A percentile compares a stretch with the other conserved stretches of the same genome.
phyloP scores from a whole-genome alignment of 2,329 filamentous ascomycete species.

The Colletotrichum coccodes region DNA sequence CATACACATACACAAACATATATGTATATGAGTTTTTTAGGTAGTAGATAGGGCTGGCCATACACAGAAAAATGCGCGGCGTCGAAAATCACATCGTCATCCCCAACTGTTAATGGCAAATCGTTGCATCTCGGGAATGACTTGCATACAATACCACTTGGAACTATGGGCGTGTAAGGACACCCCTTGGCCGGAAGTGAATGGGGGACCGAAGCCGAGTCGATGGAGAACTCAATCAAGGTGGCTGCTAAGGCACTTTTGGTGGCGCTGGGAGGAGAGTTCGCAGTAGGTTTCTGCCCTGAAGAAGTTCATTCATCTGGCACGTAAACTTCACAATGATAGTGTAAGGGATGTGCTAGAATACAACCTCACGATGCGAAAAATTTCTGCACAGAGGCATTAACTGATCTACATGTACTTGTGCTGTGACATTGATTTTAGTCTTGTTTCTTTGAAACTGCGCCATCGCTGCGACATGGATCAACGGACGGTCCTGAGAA shows the following conservation, averaged over 20 bases:
- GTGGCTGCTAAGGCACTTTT: not conserved
- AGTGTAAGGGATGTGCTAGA: not conserved
- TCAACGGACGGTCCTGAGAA: not conserved
- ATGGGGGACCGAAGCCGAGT: not conserved
- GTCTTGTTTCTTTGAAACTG: not conserved
- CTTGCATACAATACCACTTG: not conserved
- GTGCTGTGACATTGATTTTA: not conserved
- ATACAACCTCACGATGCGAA: not conserved
- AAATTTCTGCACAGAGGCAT: not conserved
- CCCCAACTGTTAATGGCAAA: not conserved
- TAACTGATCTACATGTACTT: not conserved
- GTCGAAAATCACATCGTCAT: too few relatives aligned
- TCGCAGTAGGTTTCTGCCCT: slow-evolving; percentile 1
- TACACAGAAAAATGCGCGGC: too few relatives aligned
- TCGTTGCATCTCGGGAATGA: not conserved
- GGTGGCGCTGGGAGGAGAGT: not conserved
- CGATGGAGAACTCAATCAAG: not conserved
- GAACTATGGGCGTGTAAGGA: not conserved
- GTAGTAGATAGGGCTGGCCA: too few relatives aligned
- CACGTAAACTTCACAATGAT: not conserved
- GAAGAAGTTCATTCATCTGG: not conserved
- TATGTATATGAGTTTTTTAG: too few relatives aligned
- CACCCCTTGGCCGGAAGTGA: not conserved
- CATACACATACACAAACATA: too few relatives aligned
- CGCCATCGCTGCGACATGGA: not conserved